A percentile compares a stretch with the other conserved stretches of the same genome.
phyloP scores from a whole-genome alignment of 257 asterid species.

The Solanum chmielewskii region DNA sequence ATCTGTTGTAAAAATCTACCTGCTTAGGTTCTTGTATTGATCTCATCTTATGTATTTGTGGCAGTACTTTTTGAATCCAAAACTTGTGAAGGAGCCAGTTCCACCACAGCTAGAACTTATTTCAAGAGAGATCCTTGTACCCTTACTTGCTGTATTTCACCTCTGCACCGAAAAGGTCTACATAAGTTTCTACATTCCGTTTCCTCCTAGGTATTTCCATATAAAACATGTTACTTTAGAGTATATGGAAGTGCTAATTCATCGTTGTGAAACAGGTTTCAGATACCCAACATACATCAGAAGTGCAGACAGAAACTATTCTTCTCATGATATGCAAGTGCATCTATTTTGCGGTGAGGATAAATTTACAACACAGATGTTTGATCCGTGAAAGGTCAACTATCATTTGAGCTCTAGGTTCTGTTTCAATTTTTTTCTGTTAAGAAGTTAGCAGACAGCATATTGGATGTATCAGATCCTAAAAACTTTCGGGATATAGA shows the following conservation, averaged over 20 bases:
- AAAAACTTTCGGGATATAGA: not conserved
- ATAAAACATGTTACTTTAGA: not conserved
- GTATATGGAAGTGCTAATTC: not conserved
- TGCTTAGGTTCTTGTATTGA: not conserved
- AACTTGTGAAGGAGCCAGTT: slow-evolving; percentile 33
- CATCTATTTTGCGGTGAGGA: slow-evolving; percentile 25
- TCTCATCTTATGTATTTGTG: not conserved
- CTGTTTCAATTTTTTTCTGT: not conserved
- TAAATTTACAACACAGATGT: not conserved
- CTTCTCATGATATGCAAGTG: slow-evolving; percentile 25
- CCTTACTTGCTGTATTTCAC: slow-evolving; percentile 26
- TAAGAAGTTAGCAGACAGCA: not conserved
- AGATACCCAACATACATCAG: not conserved
- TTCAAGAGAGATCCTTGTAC: slow-evolving; percentile 27
- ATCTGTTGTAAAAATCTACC: not conserved
- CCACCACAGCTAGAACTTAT: slow-evolving; percentile 34
- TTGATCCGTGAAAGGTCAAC: not conserved
- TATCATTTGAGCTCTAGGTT: not conserved
- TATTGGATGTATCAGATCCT: not conserved
- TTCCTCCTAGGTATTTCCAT: not conserved
- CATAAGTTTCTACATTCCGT: not conserved
- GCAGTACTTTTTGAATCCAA: slow-evolving; percentile 33
- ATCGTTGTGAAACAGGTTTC: slow-evolving; percentile 8
- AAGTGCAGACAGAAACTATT: slow-evolving; percentile 13
- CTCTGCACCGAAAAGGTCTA: slow-evolving; percentile 16